Evolutionary conservation across 371 early-diverging fungal species (phyloP).

Genomic region (Apophysomyces sp.): DNA sequence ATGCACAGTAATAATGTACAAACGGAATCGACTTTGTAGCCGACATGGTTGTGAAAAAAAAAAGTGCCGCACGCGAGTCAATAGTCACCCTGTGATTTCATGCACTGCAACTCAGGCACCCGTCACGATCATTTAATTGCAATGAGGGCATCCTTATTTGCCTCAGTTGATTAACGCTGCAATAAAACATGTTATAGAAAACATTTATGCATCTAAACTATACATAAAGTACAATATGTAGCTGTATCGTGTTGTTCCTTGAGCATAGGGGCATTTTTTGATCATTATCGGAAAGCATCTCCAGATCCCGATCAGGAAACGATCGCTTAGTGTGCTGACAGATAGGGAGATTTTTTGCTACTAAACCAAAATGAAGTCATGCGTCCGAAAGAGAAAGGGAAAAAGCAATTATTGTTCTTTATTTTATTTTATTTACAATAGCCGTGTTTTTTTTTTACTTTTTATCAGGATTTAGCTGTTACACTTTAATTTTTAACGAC

Average conservation of each 20-base stretch:
- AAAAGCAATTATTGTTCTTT: background rate
- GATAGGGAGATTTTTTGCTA: background rate
- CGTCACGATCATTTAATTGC: too few species aligned
- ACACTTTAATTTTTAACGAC: background rate
- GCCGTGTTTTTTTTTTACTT: too few species aligned
- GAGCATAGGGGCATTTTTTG: background rate
- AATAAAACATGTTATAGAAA: background rate
- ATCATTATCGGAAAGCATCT: background rate
- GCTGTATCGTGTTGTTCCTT: background rate
- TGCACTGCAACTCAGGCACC: too few species aligned
- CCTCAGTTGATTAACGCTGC: background rate
- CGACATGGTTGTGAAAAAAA: background rate
- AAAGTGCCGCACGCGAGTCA: background rate
- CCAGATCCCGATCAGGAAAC: background rate
- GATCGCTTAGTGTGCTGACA: background rate
- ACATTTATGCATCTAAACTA: background rate
- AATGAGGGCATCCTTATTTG: background rate
- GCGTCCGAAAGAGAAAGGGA: background rate
- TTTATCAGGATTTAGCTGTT: background rate
- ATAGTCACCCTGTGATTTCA: background rate
- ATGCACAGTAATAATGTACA: conserved; percentile 54
- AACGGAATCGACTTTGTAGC: conserved; percentile 28
- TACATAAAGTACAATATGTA: background rate
- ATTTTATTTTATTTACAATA: too few species aligned
- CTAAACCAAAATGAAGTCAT: background rate